These are phyloP conservation scores for Penicillium dipodomyicola DNA, from an alignment of 495 filamentous ascomycete genomes.

Conservation along the genomic window DNA sequence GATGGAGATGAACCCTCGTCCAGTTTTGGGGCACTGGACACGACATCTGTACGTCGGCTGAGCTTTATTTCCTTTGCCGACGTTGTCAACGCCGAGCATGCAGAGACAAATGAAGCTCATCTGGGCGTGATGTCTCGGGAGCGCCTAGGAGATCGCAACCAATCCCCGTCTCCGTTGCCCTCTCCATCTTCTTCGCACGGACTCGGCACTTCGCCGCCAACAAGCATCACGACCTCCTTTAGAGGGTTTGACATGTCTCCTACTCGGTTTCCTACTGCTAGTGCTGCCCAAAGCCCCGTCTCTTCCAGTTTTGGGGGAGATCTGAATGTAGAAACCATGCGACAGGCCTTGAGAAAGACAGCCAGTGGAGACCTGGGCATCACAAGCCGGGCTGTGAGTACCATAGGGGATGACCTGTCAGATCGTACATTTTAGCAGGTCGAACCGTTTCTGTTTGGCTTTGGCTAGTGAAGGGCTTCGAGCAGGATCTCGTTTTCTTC, in stretches of 20 bases:
- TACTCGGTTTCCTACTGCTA: conserved; percentile 25
- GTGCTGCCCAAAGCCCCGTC: conserved; percentile 42
- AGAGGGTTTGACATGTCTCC: conserved; percentile 65
- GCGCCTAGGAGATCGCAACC: conserved; percentile 38
- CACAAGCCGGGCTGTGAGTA: conserved; percentile 61
- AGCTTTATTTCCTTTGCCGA: conserved; percentile 95
- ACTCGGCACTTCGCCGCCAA: conserved; percentile 61
- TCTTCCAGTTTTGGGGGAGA: conserved; percentile 58
- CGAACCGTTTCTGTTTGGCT: not conserved
- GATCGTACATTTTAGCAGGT: conserved; percentile 29
- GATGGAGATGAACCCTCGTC: conserved; percentile 60
- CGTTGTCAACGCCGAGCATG: conserved; percentile 86
- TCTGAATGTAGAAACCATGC: conserved; percentile 85
- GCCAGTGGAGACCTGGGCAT: conserved; percentile 73
- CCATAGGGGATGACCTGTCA: conserved; percentile 42
- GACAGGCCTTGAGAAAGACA: conserved; percentile 69
- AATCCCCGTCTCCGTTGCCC: conserved; percentile 70
- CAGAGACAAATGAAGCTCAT: conserved; percentile 33
- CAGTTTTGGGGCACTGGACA: conserved; percentile 56
- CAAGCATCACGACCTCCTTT: conserved; percentile 62
- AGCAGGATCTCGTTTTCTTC: conserved; percentile 10
- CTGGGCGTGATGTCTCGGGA: not conserved
- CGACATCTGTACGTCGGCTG: conserved; percentile 72
- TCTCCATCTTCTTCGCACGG: conserved; percentile 67
- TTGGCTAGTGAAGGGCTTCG: not conserved